phyloP scores from a whole-genome alignment of 352 stramenopile genomes.

The Phytopythium sindhum region DNA sequence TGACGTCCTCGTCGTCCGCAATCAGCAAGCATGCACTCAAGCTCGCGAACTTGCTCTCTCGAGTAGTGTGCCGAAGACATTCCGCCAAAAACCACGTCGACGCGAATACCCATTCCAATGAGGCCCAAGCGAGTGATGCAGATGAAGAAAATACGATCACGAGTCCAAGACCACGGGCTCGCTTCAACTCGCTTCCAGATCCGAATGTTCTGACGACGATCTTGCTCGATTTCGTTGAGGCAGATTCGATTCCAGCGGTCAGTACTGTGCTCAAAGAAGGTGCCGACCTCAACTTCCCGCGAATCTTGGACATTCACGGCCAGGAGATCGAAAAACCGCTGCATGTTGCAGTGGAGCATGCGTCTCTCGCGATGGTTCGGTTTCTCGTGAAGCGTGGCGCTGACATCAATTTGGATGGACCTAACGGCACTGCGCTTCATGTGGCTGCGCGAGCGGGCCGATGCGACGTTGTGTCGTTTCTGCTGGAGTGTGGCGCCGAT shows the following conservation, averaged over 20 bases:
- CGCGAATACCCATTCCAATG: not conserved
- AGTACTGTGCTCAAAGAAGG: slow-evolving; percentile 71
- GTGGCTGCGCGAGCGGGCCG: slow-evolving; percentile 50
- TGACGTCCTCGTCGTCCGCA: slow-evolving; percentile 37
- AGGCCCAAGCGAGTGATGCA: not conserved
- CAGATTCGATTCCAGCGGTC: slow-evolving; percentile 71
- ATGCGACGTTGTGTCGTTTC: slow-evolving; percentile 74
- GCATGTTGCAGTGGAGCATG: slow-evolving; percentile 51
- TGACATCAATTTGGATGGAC: slow-evolving; percentile 56
- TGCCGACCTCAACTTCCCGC: slow-evolving; percentile 62
- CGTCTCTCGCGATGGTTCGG: slow-evolving; percentile 69
- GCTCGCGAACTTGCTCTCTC: slow-evolving; percentile 47
- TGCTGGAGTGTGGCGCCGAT: slow-evolving; percentile 73
- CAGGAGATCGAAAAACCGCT: slow-evolving; percentile 68
- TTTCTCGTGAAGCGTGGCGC: slow-evolving; percentile 76
- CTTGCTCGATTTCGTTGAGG: slow-evolving; percentile 70
- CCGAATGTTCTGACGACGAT: slow-evolving; percentile 58
- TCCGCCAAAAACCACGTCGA: slow-evolving; percentile 8
- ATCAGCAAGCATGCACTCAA: slow-evolving; percentile 48
- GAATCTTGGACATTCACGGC: slow-evolving; percentile 37
- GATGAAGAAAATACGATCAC: not conserved
- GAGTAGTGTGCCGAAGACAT: slow-evolving; percentile 47
- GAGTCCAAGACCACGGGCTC: slow-evolving; percentile 22
- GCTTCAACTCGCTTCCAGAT: slow-evolving; percentile 53
- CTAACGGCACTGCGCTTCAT: slow-evolving; percentile 60